These are phyloP conservation scores for Colletotrichum nymphaeae DNA, from an alignment of 2,329 filamentous ascomycete genomes.

Conservation along the genomic window DNA sequence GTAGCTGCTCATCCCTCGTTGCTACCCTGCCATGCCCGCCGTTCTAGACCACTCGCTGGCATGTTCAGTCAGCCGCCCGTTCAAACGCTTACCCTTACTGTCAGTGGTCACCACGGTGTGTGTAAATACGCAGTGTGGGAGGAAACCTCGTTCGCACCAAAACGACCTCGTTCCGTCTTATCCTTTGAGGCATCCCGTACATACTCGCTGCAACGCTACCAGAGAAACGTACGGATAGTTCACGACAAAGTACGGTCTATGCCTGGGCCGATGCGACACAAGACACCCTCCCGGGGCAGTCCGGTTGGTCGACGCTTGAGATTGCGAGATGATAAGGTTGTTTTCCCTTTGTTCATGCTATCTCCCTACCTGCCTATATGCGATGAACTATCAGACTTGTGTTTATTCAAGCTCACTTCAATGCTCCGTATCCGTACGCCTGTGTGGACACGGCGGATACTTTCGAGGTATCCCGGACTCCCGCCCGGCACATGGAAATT, in stretches of 20 bases:
- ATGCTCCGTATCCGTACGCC: too few species aligned
- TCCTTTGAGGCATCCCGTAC: neutral
- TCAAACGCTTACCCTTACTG: neutral
- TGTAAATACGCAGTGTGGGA: too few species aligned
- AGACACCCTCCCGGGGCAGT: neutral
- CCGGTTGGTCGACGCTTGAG: neutral
- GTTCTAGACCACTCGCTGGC: conserved; percentile 26
- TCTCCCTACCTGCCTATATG: neutral
- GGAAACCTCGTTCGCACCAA: too few species aligned
- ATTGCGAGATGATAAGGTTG: neutral
- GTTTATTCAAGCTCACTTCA: neutral
- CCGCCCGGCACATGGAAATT: neutral
- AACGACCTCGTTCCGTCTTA: neutral
- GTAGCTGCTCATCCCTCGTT: conserved; percentile 16
- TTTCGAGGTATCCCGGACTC: neutral
- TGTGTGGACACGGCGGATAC: too few species aligned
- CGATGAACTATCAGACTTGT: neutral
- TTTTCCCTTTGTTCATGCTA: neutral
- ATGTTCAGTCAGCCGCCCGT: conserved; percentile 7
- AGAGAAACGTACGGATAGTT: too few species aligned
- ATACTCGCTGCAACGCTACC: too few species aligned
- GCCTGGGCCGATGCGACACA: neutral
- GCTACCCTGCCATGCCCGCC: conserved; percentile 14
- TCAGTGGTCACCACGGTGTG: too few species aligned
- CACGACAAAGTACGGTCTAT: neutral